These are phyloP conservation scores for Lactarius sanguifluus DNA, from an alignment of 768 basidiomycete species.

Conservation along the genomic window DNA sequence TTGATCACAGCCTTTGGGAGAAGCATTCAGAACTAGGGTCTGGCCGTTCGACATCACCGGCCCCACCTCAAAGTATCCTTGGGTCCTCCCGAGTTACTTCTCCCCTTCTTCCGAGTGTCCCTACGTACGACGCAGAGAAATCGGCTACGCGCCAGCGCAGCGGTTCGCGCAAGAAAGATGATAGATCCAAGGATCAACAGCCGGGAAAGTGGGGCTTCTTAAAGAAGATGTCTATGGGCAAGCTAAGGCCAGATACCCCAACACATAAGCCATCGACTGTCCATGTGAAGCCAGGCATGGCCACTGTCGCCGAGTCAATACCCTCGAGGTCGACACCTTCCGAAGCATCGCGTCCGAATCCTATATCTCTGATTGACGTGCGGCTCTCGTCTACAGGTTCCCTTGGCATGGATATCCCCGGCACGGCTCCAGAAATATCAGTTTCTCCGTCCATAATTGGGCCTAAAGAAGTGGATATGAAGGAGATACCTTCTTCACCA, in stretches of 20 bases:
- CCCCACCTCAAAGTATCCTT: neutral
- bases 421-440: slow-evolving; percentile 16
- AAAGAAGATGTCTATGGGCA: slow-evolving; percentile 98
- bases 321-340: slow-evolving; percentile 9
- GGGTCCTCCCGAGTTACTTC: neutral
- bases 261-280: slow-evolving; percentile 36
- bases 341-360: slow-evolving; percentile 24
- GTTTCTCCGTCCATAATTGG: slow-evolving; percentile 23
- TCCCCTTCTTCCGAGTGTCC: slow-evolving; percentile 7
- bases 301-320: slow-evolving; percentile 18
- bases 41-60: neutral
- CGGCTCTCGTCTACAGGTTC: slow-evolving; percentile 69
- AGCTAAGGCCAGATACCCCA: slow-evolving; percentile 70
- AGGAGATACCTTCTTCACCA: slow-evolving; percentile 13
- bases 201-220: slow-evolving; percentile 89
- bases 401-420: slow-evolving; percentile 40
- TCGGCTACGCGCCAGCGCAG: slow-evolving; percentile 23
- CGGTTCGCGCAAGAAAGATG: slow-evolving; percentile 28
- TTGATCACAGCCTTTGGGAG: slow-evolving; percentile 52
- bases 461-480: slow-evolving; percentile 13
- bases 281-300: slow-evolving; percentile 36
- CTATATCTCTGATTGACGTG: slow-evolving; percentile 31
- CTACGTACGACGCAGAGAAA: slow-evolving; percentile 11
- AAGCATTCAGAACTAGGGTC: slow-evolving; percentile 1
- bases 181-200: slow-evolving; percentile 48